These are phyloP conservation scores for Gautieria morchelliformis DNA, from an alignment of 768 basidiomycete species.

Conservation along the genomic window DNA sequence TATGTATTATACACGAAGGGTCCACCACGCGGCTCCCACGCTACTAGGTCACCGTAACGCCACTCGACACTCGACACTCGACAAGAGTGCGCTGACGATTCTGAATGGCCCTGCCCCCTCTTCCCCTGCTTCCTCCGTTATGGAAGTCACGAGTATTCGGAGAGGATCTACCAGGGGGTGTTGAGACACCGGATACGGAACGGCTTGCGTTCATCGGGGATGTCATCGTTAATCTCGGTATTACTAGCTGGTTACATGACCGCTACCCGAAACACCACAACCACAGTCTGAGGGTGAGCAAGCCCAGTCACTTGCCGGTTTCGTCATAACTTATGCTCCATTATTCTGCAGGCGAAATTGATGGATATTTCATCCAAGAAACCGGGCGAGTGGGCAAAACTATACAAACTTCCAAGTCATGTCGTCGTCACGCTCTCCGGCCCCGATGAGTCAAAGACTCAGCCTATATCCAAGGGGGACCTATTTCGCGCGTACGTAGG, in stretches of 20 bases:
- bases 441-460: background rate
- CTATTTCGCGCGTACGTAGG: slow-evolving; percentile 3
- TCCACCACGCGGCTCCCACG: too few species aligned
- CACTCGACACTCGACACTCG: background rate
- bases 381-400: slow-evolving; percentile 1
- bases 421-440: background rate
- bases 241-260: background rate
- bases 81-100: background rate
- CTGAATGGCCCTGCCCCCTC: background rate
- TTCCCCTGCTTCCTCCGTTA: background rate
- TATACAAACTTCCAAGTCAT: slow-evolving; percentile 2
- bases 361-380: background rate
- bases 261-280: background rate
- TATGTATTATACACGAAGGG: too few species aligned
- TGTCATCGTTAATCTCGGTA: background rate
- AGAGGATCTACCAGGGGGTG: background rate
- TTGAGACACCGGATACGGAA: background rate
- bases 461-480: background rate
- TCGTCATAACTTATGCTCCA: background rate
- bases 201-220: background rate
- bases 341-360: background rate
- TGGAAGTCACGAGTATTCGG: background rate
- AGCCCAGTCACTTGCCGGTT: background rate
- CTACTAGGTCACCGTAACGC: too few species aligned
- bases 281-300: background rate